A percentile compares a stretch with the other conserved stretches of the same genome.
Evolutionary conservation across 306 rosid species (phyloP).

Genomic region (Rosa lucieae): DNA sequence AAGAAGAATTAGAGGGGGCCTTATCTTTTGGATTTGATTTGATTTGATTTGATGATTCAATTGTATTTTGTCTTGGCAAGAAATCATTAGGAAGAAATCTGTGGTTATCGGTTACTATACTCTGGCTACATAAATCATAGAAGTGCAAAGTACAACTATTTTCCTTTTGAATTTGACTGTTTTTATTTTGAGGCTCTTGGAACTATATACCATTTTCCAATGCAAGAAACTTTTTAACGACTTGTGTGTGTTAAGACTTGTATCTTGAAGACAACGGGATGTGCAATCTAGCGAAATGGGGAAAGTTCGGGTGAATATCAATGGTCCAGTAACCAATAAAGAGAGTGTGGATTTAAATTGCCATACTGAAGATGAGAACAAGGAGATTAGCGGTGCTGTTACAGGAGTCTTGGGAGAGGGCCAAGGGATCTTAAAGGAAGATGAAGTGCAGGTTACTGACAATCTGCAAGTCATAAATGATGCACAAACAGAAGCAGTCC

Average conservation of each 20-base stretch:
- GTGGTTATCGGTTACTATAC: neutral
- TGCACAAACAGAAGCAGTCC: slow-evolving; percentile 3
- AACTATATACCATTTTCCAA: no score
- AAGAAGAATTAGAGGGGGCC: no score
- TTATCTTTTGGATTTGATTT: no score
- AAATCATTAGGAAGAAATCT: no score
- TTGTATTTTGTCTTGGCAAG: no score
- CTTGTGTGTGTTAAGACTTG: no score
- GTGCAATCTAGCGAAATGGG: slow-evolving; percentile 23
- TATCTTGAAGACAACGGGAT: slow-evolving; percentile 21
- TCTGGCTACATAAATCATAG: neutral
- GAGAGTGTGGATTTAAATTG: slow-evolving; percentile 9
- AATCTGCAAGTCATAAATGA: slow-evolving; percentile 12
- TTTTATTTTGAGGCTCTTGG: no score
- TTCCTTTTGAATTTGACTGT: neutral
- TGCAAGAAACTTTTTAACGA: no score
- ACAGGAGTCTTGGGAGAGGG: slow-evolving; percentile 22
- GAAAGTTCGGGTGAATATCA: slow-evolving; percentile 23
- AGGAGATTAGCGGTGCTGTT: slow-evolving; percentile 13
- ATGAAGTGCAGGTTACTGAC: slow-evolving; percentile 25
- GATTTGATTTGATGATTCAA: no score
- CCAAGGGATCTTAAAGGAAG: slow-evolving; percentile 30
- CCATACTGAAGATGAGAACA: slow-evolving; percentile 15
- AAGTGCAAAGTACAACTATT: neutral
- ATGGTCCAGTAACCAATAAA: slow-evolving; percentile 10